These are phyloP conservation scores for Aspergillus floridensis DNA, from an alignment of 2,329 filamentous ascomycete genomes.

Conservation along the genomic window DNA sequence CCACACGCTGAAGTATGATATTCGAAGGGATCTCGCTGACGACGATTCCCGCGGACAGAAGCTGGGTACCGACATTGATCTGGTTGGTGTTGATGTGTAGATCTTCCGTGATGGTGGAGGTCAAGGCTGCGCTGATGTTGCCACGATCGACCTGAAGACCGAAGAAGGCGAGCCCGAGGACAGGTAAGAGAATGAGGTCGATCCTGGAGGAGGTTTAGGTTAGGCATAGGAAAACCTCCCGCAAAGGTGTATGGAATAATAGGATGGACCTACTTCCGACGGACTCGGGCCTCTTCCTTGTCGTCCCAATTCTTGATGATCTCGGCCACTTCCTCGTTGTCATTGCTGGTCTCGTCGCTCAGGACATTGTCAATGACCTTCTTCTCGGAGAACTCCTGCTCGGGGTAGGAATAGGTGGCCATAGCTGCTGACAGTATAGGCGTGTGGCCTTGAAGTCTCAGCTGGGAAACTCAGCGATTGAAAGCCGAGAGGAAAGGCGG, in stretches of 20 bases:
- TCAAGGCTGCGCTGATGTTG: conserved; percentile 53
- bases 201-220: conserved; percentile 27
- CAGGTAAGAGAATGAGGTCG: conserved; percentile 31
- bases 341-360: background rate
- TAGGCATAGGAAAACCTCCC: conserved; percentile 15
- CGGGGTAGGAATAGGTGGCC: background rate
- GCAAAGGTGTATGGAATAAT: background rate
- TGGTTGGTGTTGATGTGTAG: conserved; percentile 52
- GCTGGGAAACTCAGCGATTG: background rate
- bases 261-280: conserved; percentile 23
- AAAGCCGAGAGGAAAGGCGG: background rate
- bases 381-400: background rate
- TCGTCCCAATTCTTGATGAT: conserved; percentile 29
- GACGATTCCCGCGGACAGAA: conserved; percentile 53
- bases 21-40: conserved; percentile 52
- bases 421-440: background rate
- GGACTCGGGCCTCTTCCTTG: conserved; percentile 23
- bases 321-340: conserved; percentile 6
- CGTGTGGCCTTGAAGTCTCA: background rate
- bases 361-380: conserved; percentile 2
- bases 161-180: conserved; percentile 50
- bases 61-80: conserved; percentile 55
- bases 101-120: conserved; percentile 53
- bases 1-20: conserved; percentile 53
- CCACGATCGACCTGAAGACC: conserved; percentile 47